Evolutionary conservation across 2,329 filamentous ascomycete genomes (phyloP).

Genomic region (Leptographium flavum): DNA sequence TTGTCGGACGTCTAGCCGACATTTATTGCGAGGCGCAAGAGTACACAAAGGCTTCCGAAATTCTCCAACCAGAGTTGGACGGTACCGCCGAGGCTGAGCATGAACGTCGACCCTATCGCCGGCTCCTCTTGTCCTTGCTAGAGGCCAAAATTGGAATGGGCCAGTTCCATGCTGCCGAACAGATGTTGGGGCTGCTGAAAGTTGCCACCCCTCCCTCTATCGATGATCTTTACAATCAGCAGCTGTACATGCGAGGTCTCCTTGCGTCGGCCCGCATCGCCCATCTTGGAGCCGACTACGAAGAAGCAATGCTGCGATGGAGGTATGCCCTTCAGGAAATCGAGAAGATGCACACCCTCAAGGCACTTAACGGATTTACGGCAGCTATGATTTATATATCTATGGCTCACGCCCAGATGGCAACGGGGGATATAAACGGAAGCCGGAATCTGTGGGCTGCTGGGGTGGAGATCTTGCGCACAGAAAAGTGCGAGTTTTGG

Average conservation of each 20-base stretch:
- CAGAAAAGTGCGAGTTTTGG: slow-evolving; percentile 3
- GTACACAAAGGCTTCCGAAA: background rate
- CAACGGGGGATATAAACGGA: background rate
- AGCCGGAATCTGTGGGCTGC: background rate
- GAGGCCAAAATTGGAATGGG: background rate
- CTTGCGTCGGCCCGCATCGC: slow-evolving; percentile 1
- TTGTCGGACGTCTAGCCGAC: slow-evolving; percentile 1
- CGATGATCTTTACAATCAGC: slow-evolving; percentile 2
- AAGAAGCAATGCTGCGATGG: background rate
- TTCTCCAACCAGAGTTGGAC: background rate
- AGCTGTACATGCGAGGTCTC: slow-evolving; percentile 1
- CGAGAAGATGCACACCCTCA: background rate
- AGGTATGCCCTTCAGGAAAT: background rate
- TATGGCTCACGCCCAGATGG: background rate
- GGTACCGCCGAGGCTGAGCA: background rate
- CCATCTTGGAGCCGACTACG: background rate
- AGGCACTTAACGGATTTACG: background rate
- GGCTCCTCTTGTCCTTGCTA: background rate
- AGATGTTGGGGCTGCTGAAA: background rate
- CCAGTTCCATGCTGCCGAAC: background rate
- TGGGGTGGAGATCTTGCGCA: background rate
- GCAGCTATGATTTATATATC: slow-evolving; percentile 1
- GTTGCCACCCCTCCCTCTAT: background rate
- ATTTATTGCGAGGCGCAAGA: background rate
- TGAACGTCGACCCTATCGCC: background rate